Evolutionary conservation across 345 rosid genomes (phyloP).

Genomic region (Pistacia atlantica): DNA sequence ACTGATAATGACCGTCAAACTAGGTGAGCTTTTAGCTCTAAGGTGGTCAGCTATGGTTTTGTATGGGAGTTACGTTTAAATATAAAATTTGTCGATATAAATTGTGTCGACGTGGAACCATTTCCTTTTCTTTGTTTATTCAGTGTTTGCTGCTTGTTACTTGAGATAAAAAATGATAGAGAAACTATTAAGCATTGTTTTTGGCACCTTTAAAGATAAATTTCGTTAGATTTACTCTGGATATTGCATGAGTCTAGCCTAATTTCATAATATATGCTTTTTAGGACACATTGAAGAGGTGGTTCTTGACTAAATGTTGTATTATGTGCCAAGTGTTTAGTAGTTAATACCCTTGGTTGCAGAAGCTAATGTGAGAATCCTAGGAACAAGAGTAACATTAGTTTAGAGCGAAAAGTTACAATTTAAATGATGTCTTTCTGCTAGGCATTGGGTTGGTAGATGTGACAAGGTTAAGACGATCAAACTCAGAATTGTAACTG

Average conservation of each 20-base stretch:
- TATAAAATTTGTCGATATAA: background rate
- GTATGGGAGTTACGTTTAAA: too few relatives aligned
- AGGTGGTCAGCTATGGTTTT: background rate
- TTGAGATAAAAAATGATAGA: background rate
- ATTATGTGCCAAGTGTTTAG: background rate
- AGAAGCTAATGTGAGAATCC: background rate
- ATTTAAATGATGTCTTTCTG: background rate
- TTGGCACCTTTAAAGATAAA: background rate
- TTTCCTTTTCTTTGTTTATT: background rate
- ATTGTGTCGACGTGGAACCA: background rate
- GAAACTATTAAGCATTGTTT: background rate
- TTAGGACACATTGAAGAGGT: background rate
- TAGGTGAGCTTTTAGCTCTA: conserved; percentile 44
- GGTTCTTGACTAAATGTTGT: background rate
- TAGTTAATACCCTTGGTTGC: background rate
- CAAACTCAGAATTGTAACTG: background rate
- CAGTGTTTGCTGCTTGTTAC: background rate
- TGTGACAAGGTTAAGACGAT: background rate
- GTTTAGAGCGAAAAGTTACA: background rate
- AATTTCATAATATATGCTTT: background rate
- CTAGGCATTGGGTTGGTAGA: background rate
- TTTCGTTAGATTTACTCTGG: background rate
- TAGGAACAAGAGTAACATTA: background rate
- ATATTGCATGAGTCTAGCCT: background rate
- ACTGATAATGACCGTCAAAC: conserved; percentile 99